Conservation (phyloP, 768 basidiomycete species). For the Clitopilus passeckerianus region DNA sequence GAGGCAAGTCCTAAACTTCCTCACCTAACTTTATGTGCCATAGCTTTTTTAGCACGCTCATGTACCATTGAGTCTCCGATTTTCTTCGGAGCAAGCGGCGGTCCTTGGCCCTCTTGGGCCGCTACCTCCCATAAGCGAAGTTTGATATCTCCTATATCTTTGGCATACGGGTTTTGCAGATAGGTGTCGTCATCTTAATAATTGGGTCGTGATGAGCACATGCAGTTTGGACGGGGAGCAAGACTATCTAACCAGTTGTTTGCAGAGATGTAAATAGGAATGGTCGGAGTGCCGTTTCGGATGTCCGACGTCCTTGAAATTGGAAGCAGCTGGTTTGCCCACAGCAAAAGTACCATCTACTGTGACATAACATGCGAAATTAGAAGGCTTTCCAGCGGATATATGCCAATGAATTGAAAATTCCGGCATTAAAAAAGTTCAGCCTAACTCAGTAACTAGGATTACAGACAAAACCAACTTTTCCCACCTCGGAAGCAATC, state of each 20-base stretch:
- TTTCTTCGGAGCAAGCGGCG: no score
- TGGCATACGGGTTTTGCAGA: not conserved
- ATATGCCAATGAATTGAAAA: not conserved
- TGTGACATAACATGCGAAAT: not conserved
- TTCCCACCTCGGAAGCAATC: conserved; percentile 8
- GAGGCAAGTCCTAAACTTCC: no score
- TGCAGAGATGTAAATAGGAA: conserved; percentile 1
- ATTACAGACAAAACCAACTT: not conserved
- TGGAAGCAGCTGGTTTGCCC: no score
- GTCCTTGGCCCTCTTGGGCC: not conserved
- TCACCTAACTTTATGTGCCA: not conserved
- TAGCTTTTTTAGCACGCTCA: conserved; percentile 18
- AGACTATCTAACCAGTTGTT: not conserved
- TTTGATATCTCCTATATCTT: conserved; percentile 5
- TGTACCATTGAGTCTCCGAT: conserved; percentile 10
- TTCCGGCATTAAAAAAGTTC: not conserved
- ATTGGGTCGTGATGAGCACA: not conserved
- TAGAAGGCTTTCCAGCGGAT: not conserved
- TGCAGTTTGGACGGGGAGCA: not conserved
- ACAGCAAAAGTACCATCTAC: not conserved
- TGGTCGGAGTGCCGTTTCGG: not conserved
- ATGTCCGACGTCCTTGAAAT: not conserved
- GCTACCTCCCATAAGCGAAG: conserved; percentile 6
- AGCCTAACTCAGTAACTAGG: not conserved
- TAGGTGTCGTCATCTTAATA: conserved; percentile 7